Evolutionary conservation across 768 basidiomycete genomes (phyloP).

Genomic region (Suillus americanus): DNA sequence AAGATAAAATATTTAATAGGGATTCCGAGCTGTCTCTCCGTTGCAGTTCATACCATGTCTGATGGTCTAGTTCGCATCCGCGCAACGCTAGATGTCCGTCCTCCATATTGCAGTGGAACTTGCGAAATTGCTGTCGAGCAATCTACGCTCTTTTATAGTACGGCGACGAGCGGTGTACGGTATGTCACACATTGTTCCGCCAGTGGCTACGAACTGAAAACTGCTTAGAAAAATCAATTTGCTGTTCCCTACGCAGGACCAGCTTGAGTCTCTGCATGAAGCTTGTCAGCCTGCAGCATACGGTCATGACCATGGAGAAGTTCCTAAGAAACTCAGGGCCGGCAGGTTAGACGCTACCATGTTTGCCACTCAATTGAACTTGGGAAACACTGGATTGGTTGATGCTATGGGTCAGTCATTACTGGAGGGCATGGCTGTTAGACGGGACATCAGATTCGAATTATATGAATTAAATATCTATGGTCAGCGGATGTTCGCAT

Average conservation of each 20-base stretch:
- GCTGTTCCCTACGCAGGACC: background rate
- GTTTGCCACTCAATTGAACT: slow-evolving; percentile 37
- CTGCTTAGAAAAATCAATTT: background rate
- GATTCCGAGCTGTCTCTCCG: background rate
- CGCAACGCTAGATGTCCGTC: background rate
- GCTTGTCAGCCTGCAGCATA: slow-evolving; percentile 43
- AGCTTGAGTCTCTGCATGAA: slow-evolving; percentile 23
- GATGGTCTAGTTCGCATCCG: slow-evolving; percentile 8
- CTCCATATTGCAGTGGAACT: slow-evolving; percentile 3
- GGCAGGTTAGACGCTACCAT: slow-evolving; percentile 39
- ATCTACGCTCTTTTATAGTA: background rate
- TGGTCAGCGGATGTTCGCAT: slow-evolving; percentile 24
- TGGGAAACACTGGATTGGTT: slow-evolving; percentile 26
- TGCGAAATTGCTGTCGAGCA: background rate
- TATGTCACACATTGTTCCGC: background rate
- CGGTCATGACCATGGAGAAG: slow-evolving; percentile 34
- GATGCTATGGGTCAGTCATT: slow-evolving; percentile 23
- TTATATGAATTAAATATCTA: slow-evolving; percentile 50
- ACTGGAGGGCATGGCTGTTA: slow-evolving; percentile 19
- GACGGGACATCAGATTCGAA: slow-evolving; percentile 28
- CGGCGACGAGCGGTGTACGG: background rate
- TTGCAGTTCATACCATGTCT: slow-evolving; percentile 6
- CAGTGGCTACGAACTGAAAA: background rate
- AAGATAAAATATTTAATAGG: background rate
- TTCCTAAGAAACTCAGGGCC: slow-evolving; percentile 42